phyloP scores from a whole-genome alignment of 305 asterid genomes.

The Solanum chacoense region DNA sequence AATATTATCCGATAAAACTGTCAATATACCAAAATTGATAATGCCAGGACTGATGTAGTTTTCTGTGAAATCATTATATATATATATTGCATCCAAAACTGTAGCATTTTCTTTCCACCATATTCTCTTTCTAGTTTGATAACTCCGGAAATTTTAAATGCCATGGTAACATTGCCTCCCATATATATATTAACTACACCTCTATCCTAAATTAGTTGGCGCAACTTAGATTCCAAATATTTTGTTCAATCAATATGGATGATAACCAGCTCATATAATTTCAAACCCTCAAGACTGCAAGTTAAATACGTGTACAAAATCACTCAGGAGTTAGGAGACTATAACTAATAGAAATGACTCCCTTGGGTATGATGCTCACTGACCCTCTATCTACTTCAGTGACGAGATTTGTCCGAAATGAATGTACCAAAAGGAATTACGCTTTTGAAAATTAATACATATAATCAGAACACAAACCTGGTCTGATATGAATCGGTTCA shows the following conservation, averaged over 20 bases:
- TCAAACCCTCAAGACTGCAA: neutral
- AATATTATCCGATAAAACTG: neutral
- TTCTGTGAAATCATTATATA: neutral
- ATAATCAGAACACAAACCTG: slow-evolving; percentile 24
- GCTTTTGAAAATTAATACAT: neutral
- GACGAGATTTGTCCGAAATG: neutral
- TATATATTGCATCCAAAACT: neutral
- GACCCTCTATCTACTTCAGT: neutral
- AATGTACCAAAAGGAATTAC: neutral
- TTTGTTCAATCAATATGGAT: neutral
- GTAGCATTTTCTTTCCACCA: neutral
- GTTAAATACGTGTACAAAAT: neutral
- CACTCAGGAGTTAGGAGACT: neutral
- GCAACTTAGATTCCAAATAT: neutral
- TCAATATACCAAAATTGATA: neutral
- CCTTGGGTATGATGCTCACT: neutral
- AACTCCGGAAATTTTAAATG: neutral
- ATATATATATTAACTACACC: neutral
- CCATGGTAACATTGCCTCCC: neutral
- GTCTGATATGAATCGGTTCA: slow-evolving; percentile 15
- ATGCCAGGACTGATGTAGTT: neutral
- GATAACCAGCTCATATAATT: neutral
- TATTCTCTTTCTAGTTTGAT: neutral
- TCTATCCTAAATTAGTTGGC: neutral
- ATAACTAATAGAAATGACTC: neutral